Evolutionary conservation across 345 rosid species (phyloP), one percentile per base, ranked within the genome.

Genomic region (Brassica cretica): DNA sequence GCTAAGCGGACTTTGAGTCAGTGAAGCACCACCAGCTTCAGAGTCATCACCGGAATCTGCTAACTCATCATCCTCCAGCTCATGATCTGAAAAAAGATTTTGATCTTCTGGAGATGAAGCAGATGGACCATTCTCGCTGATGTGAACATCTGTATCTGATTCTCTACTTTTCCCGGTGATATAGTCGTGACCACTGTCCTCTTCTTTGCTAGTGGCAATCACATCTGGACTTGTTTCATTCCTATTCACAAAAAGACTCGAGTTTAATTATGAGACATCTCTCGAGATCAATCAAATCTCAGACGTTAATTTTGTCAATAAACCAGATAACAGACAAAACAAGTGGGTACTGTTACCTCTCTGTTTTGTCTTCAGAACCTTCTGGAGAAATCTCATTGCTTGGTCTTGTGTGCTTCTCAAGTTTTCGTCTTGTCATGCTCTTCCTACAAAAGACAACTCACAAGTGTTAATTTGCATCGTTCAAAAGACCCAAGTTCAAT

Each of bases 41-140:
- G 88, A 69, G 63, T 84, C 85, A 70, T 84, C 87, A 10, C 83
- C 90, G 2, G 30, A 63, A 60, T 76, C 83, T 44, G 71, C 64
- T 8, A 89, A 68, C 51, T 76, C 85, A 70, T 81, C 49, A 25
- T 84, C 91, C 49, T 70, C 62, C 60, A 80, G 64, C 68, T 76
- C 78, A 18, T 78, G 63, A 66, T 74, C 87, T 59, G 71, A 78
- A 32, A 30, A 29, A 37, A 61, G 16, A 27, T 71, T 61, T 35
- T 44, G 29, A 61, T 81, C 81, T 62, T 71, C 74, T 62, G 66
- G 84, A 39, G 74, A 51, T 44, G 76, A 58, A 15, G 37, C 59
- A 21, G 68, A 74, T 30, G 79, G 79, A 63, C 19, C 75, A 35
- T 73, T 78, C 53, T 63, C 66, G 16, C 60, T 61, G 21, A 62